phyloP scores from a whole-genome alignment of 2,329 filamentous ascomycete species.

The Monosporascus sp. region DNA sequence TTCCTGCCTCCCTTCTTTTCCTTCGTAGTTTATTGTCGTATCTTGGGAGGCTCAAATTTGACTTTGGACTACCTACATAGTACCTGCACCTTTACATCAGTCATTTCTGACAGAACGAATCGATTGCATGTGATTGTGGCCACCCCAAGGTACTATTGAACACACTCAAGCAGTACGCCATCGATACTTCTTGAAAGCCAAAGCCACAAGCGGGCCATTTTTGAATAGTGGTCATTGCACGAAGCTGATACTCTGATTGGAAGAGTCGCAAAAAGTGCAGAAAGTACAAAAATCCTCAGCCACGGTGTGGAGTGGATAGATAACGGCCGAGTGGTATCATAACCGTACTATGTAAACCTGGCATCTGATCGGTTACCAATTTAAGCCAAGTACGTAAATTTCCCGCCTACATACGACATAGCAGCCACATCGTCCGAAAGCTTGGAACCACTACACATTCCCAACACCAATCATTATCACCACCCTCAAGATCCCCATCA shows the following conservation, averaged over 20 bases:
- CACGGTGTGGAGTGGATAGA: neutral
- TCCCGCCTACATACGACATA: no score
- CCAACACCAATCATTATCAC: no score
- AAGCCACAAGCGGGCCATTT: neutral
- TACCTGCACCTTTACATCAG: neutral
- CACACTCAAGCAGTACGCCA: neutral
- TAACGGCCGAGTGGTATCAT: neutral
- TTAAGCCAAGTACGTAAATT: neutral
- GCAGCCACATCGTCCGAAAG: no score
- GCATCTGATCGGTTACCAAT: neutral
- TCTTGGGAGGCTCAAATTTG: neutral
- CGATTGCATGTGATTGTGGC: neutral
- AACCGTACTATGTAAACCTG: neutral
- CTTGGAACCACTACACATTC: no score
- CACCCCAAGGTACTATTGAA: neutral
- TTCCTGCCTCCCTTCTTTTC: neutral
- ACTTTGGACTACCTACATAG: neutral
- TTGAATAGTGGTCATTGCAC: neutral
- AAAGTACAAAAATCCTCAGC: neutral
- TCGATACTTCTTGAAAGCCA: neutral
- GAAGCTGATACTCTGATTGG: neutral
- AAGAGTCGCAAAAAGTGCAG: neutral
- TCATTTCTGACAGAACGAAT: neutral
- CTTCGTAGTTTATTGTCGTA: neutral
- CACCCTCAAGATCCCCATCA: no score